A percentile compares a stretch with the other conserved stretches of the same genome.
Conservation (phyloP, 2,329 filamentous ascomycete species). For the Phialophora tarda region DNA sequence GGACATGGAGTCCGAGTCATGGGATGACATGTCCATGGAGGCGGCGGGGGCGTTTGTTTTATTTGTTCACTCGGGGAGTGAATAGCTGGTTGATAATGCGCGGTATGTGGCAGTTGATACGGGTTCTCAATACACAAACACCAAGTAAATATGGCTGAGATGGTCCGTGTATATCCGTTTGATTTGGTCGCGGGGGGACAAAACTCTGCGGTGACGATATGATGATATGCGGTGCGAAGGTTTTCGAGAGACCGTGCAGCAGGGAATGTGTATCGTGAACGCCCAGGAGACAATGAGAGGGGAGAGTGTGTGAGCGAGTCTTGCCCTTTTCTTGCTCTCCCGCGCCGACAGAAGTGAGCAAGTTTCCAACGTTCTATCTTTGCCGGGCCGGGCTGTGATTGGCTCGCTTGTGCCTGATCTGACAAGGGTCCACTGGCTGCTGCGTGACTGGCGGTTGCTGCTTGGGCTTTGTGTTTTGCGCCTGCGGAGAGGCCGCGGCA, state of each 20-base stretch:
- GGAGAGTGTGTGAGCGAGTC: background rate
- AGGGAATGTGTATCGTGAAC: background rate
- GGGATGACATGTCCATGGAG: constrained; percentile 24
- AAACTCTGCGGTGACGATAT: background rate
- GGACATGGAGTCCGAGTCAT: constrained; percentile 10
- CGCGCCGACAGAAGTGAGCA: constrained; percentile 3
- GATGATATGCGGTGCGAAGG: background rate
- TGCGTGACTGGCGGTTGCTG: background rate
- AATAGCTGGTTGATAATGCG: background rate
- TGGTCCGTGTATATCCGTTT: background rate
- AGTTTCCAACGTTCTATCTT: constrained; percentile 5
- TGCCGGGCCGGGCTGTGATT: background rate
- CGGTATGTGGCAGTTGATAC: background rate
- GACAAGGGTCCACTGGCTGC: background rate
- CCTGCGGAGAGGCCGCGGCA: background rate
- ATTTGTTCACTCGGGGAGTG: background rate
- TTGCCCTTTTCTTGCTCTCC: background rate
- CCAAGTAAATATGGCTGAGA: background rate
- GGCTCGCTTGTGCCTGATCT: background rate
- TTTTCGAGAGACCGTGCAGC: background rate
- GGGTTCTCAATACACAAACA: no score
- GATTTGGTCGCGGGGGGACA: background rate
- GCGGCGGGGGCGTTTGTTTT: background rate
- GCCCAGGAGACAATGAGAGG: background rate
- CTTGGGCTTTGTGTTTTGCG: background rate